These are phyloP conservation scores for Penicillium sp. DNA, from an alignment of 2,329 filamentous ascomycete species.

Conservation along the genomic window DNA sequence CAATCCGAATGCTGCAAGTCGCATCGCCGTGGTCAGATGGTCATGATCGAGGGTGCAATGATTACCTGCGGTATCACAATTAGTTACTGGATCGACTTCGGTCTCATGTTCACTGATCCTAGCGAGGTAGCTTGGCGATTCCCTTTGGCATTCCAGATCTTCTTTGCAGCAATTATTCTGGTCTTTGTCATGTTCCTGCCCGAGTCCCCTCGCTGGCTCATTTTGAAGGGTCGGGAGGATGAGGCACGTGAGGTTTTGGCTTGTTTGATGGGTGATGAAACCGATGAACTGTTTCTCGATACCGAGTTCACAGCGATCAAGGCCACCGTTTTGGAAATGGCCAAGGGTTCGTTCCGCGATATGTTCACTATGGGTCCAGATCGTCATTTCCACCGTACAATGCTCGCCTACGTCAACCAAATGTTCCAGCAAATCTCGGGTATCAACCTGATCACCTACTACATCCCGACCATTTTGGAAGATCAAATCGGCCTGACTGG, in stretches of 20 bases:
- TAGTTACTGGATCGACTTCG: slow-evolving; percentile 54
- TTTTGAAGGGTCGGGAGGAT: slow-evolving; percentile 56
- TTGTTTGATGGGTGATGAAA: slow-evolving; percentile 49
- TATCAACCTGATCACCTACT: slow-evolving; percentile 44
- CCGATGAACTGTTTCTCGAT: slow-evolving; percentile 47
- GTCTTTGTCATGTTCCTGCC: slow-evolving; percentile 52
- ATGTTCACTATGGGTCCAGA: slow-evolving; percentile 59
- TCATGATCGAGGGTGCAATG: slow-evolving; percentile 55
- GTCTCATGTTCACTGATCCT: slow-evolving; percentile 54
- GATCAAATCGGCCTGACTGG: slow-evolving; percentile 36
- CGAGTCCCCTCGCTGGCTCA: slow-evolving; percentile 60
- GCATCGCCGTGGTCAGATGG: slow-evolving; percentile 52
- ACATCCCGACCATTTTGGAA: slow-evolving; percentile 41
- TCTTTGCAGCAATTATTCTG: slow-evolving; percentile 56
- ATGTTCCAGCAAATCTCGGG: slow-evolving; percentile 50
- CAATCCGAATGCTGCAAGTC: slow-evolving; percentile 52
- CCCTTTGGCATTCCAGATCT: slow-evolving; percentile 59
- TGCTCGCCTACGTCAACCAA: slow-evolving; percentile 56
- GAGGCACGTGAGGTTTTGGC: slow-evolving; percentile 50
- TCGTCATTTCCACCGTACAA: slow-evolving; percentile 54
- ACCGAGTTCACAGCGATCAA: slow-evolving; percentile 55
- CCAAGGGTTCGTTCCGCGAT: slow-evolving; percentile 55
- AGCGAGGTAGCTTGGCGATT: slow-evolving; percentile 55
- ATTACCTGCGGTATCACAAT: slow-evolving; percentile 54
- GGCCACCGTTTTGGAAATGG: slow-evolving; percentile 52